Evolutionary conservation across 176 grass and related monocot genomes (phyloP), one percentile per base, ranked within the genome.

Genomic region (Aegilops umbellulata): DNA sequence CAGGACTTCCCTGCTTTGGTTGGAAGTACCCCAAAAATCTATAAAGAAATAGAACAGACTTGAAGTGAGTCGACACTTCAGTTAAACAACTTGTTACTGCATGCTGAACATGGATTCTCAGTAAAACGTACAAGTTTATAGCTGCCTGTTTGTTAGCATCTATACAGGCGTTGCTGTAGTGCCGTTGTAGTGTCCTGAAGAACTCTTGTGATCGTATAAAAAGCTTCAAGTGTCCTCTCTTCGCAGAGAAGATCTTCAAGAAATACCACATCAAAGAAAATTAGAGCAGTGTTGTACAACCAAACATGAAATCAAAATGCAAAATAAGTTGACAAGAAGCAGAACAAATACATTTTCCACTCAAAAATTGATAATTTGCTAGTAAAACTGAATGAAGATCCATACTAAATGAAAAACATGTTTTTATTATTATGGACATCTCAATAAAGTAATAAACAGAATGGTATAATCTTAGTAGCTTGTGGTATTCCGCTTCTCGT

Each of bases 21-120:
- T 92, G 89, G 85, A 95, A 98, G 70, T 98, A 90, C 25, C 96
- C 93, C 78, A 98, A 83, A 80, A 98, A 95, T 87, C 96, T 98
- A 84, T 51, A 82, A 73, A 87, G n/a, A n/a, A 25, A 35, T 69
- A 82, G 22, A 77, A 44, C 78, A 58, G 87, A 80, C 1, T 23
- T 22, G 78, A 16, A 23, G 22, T 4, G 36, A 60, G 16, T 63
- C 2, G 34, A 55, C 24, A 39, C n/a, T 75, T 39, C 6, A 83
- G 27, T 31, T 22, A 53, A 81, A 76, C 10, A 65, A 80, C 79
- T 22, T 31, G 49, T 34, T 88, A 34, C 41, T 76, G 24, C 60
- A 30, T 19, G 69, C 42, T 41, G 47, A 44, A 73, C 57, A 91
- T 60, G 53, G 32, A 67, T 77, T 62, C 9, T 81, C 3, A 44